Evolutionary conservation across 2,329 filamentous ascomycete genomes (phyloP), one percentile per base, ranked within the genome.

Genomic region (Ampelomyces quisqualis): DNA sequence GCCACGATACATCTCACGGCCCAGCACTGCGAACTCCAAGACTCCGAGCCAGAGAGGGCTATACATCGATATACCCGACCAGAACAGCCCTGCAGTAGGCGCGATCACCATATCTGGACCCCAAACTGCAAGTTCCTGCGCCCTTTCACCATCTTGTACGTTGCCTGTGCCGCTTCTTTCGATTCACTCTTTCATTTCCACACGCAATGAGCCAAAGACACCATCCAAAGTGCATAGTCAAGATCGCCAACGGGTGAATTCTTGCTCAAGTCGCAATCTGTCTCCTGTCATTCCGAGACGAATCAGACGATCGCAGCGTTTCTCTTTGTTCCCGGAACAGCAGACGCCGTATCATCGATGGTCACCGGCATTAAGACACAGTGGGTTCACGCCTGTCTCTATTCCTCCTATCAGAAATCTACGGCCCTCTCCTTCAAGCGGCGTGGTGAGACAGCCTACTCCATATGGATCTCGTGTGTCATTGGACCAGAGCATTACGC

Each of bases 81-180:
- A 41, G 3, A 34, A 53, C 10, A 32, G 33, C 26, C 30, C 36
- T 4, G 22, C 33, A 23, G 38, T 32, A 24, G 27, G 29, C 21
- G 33, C 42, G 2, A 38, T 33, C 1, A 45, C 50, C n/a, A 27
- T 53, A 7, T 34, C 24, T 10, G 58, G 49, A n/a, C 53, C 60
- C n/a, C 54, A 57, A 14, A 64, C 62, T 3, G 58, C 57, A 21
- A 62, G 56, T 32, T 63, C 58, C 4, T 34, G 49, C 23, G 53
- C 55, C 3, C 32, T 64, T n/a, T 62, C 59, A 1, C 58, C 62
- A 10, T 42, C 50, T 8, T 57, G 50, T 33, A 28, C 55, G 15
- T 58, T 57, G 14, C 54, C 60, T 32, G 47, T 51, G 20, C 47
- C 53, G 2, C 34, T 63, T n/a, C 55, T 63, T 11, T 35, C 49